Conservation (phyloP, 257 asterid species). For the Leptodermis oblonga region DNA sequence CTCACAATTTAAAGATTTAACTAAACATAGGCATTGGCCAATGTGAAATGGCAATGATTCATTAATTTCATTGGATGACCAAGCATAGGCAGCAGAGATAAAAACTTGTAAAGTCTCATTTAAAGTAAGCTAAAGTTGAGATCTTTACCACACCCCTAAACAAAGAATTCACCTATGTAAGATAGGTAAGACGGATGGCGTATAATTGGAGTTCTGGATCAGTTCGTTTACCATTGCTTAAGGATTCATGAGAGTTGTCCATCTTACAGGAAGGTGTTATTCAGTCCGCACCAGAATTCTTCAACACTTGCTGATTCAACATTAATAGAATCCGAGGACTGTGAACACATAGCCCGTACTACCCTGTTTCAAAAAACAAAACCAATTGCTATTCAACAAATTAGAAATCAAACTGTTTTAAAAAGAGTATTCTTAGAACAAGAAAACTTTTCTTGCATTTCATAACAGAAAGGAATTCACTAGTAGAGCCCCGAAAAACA, state of each 20-base stretch:
- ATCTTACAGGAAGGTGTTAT: constrained; percentile 31
- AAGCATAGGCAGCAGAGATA: too few species aligned
- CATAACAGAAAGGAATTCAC: constrained; percentile 1
- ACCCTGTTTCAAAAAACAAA: constrained; percentile 26
- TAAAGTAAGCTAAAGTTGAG: too few species aligned
- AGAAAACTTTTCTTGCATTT: neutral
- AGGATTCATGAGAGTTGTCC: constrained; percentile 43
- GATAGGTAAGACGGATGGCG: constrained; percentile 50
- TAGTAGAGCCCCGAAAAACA: too few species aligned
- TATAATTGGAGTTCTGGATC: constrained; percentile 54
- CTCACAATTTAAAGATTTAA: too few species aligned
- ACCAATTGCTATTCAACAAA: neutral
- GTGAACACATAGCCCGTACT: constrained; percentile 14
- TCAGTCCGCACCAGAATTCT: constrained; percentile 26
- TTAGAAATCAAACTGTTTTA: constrained; percentile 3
- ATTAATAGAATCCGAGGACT: constrained; percentile 20
- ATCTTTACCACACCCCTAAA: too few species aligned
- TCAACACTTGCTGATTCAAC: too few species aligned
- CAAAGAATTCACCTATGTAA: too few species aligned
- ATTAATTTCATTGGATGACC: too few species aligned
- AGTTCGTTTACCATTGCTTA: constrained; percentile 45
- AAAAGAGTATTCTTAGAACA: neutral
- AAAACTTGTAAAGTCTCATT: too few species aligned
- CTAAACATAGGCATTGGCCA: too few species aligned
- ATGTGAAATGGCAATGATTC: too few species aligned